Percentiles rank a stretch among this genome's conserved stretches.
Evolutionary conservation across 2,329 filamentous ascomycete species (phyloP).

Genomic region (Colletotrichum sp.): DNA sequence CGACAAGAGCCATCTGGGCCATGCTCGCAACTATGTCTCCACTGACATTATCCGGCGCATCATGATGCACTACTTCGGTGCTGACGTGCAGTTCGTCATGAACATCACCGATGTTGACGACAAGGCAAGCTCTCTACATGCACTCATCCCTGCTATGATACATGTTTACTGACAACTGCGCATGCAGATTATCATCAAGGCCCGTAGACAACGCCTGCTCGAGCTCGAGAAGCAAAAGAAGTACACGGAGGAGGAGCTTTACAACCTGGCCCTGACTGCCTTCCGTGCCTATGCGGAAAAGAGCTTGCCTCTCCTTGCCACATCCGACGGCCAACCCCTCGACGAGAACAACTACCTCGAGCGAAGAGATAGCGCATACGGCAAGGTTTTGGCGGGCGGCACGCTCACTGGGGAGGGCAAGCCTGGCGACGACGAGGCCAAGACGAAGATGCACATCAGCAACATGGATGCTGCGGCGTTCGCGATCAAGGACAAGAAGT

Average conservation of each 20-base stretch:
- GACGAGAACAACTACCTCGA: slow-evolving; percentile 55
- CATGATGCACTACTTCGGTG: slow-evolving; percentile 82
- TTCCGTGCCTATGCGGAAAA: slow-evolving; percentile 61
- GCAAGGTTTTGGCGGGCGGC: slow-evolving; percentile 58
- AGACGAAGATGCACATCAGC: slow-evolving; percentile 87
- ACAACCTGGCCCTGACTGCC: slow-evolving; percentile 54
- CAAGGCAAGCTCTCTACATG: slow-evolving; percentile 53
- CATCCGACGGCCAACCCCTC: slow-evolving; percentile 45
- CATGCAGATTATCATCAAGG: slow-evolving; percentile 60
- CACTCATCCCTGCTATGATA: no score
- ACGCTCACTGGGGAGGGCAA: slow-evolving; percentile 62
- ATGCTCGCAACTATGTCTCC: slow-evolving; percentile 89
- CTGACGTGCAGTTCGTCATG: slow-evolving; percentile 86
- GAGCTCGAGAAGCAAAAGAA: slow-evolving; percentile 78
- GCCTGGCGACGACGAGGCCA: slow-evolving; percentile 80
- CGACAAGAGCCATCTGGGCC: slow-evolving; percentile 81
- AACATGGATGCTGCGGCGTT: slow-evolving; percentile 58
- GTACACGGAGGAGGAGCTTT: slow-evolving; percentile 51
- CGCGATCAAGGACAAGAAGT: slow-evolving; percentile 51
- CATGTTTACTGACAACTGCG: neutral
- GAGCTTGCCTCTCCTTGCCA: slow-evolving; percentile 58
- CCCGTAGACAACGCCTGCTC: slow-evolving; percentile 81
- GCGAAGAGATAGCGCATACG: slow-evolving; percentile 58
- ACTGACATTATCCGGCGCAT: slow-evolving; percentile 89
- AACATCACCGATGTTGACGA: slow-evolving; percentile 89